These are phyloP conservation scores for Plasmopara muralis DNA, from an alignment of 352 stramenopile species.

Conservation along the genomic window DNA sequence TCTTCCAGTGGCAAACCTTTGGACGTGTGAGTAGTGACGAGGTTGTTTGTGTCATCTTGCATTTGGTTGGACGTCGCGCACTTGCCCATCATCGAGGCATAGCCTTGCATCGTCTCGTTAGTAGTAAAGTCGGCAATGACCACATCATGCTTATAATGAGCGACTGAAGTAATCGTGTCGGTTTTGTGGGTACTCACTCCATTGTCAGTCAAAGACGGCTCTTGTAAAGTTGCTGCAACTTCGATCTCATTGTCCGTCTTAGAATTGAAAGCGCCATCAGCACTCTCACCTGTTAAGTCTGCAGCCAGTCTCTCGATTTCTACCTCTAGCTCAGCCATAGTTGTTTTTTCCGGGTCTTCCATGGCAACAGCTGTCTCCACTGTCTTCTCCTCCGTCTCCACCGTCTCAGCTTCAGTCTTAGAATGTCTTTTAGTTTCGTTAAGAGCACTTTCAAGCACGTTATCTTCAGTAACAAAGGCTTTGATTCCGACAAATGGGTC, in stretches of 20 bases:
- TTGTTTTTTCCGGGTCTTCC: not conserved
- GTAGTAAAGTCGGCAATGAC: slow-evolving; percentile 21
- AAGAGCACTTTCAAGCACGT: not conserved
- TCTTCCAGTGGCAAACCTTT: slow-evolving; percentile 10
- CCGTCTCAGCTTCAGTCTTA: not conserved
- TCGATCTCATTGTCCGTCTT: slow-evolving; percentile 1
- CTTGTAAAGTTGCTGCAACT: not conserved
- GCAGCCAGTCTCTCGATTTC: not conserved
- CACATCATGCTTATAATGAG: slow-evolving; percentile 2
- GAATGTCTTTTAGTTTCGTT: not conserved
- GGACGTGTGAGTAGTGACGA: slow-evolving; percentile 9
- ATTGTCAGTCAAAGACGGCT: slow-evolving; percentile 3
- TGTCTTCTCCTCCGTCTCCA: not conserved
- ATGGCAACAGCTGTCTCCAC: slow-evolving; percentile 5
- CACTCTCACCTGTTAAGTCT: not conserved
- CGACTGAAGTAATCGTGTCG: not conserved
- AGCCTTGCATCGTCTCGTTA: slow-evolving; percentile 10
- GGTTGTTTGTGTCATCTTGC: slow-evolving; percentile 12
- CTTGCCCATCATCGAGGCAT: slow-evolving; percentile 2
- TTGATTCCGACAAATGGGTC: not conserved
- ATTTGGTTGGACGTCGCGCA: slow-evolving; percentile 5
- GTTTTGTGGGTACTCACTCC: not conserved
- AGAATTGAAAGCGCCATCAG: not conserved
- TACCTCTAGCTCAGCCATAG: not conserved
- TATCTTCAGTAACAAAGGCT: not conserved